Evolutionary conservation across 2,329 filamentous ascomycete genomes (phyloP).

Genomic region (Gremmenia infestans): DNA sequence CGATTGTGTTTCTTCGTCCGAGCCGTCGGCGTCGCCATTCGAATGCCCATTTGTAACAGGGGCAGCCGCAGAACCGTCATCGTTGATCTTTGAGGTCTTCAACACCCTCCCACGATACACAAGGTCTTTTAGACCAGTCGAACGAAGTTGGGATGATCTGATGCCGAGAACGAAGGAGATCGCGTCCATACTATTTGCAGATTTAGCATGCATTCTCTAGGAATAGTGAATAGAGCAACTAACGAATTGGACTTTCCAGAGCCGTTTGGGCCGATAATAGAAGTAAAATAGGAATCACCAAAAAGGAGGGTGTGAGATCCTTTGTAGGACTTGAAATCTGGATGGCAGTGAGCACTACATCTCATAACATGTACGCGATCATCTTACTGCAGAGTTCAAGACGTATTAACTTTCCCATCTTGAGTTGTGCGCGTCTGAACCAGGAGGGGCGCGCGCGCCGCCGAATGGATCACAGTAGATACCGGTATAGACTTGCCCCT

Average conservation of each 20-base stretch:
- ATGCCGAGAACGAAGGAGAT: conserved; percentile 99
- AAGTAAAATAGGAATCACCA: conserved; percentile 97
- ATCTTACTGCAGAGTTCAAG: conserved; percentile 86
- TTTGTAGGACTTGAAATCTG: conserved; percentile 99
- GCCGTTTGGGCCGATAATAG: conserved; percentile 98
- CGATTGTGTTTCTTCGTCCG: conserved; percentile 52
- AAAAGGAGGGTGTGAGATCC: conserved; percentile 92
- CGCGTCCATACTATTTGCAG: conserved; percentile 78
- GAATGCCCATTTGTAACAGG: conserved; percentile 53
- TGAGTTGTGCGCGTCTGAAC: conserved; percentile 34
- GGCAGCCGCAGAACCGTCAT: conserved; percentile 64
- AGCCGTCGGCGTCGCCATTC: conserved; percentile 55
- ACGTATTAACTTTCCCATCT: conserved; percentile 93
- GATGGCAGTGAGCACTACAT: conserved; percentile 13
- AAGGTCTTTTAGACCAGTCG: conserved; percentile 86
- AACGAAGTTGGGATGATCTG: conserved; percentile 96
- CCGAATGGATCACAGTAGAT: background rate
- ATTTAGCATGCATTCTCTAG: conserved; percentile 20
- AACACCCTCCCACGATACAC: conserved; percentile 94
- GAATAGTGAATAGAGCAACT: conserved; percentile 40
- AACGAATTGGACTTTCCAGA: conserved; percentile 98
- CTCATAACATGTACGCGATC: conserved; percentile 1
- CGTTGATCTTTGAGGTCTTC: conserved; percentile 87
- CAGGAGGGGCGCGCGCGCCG: conserved; percentile 20
- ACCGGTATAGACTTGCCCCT: background rate